Base-by-base conservation (phyloP, 2,329 filamentous ascomycete genomes). In the Ceratocystiopsis minuta region DNA sequence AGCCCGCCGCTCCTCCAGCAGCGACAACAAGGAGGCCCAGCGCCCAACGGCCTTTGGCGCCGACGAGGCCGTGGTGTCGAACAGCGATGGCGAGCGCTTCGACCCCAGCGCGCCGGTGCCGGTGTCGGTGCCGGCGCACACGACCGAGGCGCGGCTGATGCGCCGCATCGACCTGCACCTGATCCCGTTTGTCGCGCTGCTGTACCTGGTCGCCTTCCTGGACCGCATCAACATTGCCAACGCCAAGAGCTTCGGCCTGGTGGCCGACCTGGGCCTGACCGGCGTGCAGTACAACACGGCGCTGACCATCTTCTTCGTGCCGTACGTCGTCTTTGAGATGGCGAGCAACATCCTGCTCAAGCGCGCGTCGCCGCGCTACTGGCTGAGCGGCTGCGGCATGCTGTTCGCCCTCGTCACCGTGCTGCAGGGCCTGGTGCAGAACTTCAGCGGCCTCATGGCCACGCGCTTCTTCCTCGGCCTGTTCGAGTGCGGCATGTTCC, bases 201-300 rank as follows among this genome's bases (percentile, higher is more conserved):
- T 87, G 56, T 85, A 83, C 54, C 60, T 81, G 35, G 62, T 81
- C 39, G 77, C 78, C 34, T 82, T 83, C 52, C 60, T 83, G 39
- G 75, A 79, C 55, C 67, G 81, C 38, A 80, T 86, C 54, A 88
- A 87, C 55, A 83, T 88, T 52, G 78, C 76, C 57, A 87, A 87
- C 58, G 82, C 81, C 24, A 72, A 69, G 36, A 66, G 80, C 37
- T 83, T 83, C 47, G 69, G 35, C 32, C 63, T 88, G 14, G 63
- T 65, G 20, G 53, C 65, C 12, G 81, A 87, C 48, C 64, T 88
- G 6, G 46, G 63, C 4, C 68, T 87, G 24, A 57, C 67, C 18
- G 63, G 63, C 36, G 60, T 61, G 6, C 62, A 81, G 52, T 87
- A 81, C 60, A 87, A 85, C 57, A 52, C 50, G 3, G 47, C 78